phyloP scores from a whole-genome alignment of 2,329 filamentous ascomycete genomes.

The Calonectria hawksworthii region DNA sequence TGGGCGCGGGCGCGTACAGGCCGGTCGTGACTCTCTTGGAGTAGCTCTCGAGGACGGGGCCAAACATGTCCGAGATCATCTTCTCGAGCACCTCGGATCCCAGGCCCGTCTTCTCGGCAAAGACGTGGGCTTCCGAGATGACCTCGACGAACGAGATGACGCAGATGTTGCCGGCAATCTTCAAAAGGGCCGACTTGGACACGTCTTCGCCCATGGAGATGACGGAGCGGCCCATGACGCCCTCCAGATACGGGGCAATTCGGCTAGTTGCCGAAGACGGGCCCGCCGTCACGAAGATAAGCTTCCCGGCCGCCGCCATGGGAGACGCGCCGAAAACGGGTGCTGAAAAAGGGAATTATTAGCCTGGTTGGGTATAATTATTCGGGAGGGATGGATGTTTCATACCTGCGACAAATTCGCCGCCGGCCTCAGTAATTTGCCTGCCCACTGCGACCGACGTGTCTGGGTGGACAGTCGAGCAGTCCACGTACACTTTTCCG shows the following conservation, averaged over 20 bases:
- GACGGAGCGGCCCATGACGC: conserved; percentile 55
- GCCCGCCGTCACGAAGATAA: conserved; percentile 58
- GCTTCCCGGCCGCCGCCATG: conserved; percentile 57
- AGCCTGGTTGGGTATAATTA: neutral
- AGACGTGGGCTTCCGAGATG: conserved; percentile 47
- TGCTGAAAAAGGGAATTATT: conserved; percentile 29
- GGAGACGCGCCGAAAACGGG: conserved; percentile 59
- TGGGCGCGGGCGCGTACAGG: conserved; percentile 38
- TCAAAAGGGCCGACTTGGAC: conserved; percentile 55
- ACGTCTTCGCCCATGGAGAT: conserved; percentile 59
- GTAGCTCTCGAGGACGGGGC: conserved; percentile 43
- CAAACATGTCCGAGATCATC: conserved; percentile 48
- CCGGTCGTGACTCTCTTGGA: conserved; percentile 48
- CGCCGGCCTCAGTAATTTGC: conserved; percentile 19
- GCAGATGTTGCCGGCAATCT: conserved; percentile 59
- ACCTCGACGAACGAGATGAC: conserved; percentile 43
- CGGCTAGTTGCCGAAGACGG: conserved; percentile 48
- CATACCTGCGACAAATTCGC: conserved; percentile 28
- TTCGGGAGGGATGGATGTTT: no score
- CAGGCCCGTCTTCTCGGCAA: conserved; percentile 48
- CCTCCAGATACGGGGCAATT: conserved; percentile 55
- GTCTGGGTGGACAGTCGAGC: conserved; percentile 46
- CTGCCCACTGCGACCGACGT: conserved; percentile 49
- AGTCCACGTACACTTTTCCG: conserved; percentile 40
- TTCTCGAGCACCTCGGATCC: conserved; percentile 42